Evolutionary conservation across 441 rosid species (phyloP), one percentile per base, ranked within the genome.

Genomic region (Eruca vesicaria): DNA sequence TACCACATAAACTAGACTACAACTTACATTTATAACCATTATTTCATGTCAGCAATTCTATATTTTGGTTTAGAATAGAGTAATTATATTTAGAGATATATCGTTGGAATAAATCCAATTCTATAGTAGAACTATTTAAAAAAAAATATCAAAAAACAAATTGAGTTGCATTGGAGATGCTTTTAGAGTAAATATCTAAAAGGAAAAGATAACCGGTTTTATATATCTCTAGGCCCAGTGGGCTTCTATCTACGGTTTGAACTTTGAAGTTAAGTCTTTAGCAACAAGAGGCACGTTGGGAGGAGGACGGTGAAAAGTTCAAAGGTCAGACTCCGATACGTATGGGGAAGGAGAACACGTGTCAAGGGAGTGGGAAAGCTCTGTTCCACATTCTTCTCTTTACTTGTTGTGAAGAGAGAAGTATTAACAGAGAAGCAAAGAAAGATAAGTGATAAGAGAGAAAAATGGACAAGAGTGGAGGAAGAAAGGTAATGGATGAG

Each of bases 381-480:
- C 63, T 15, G 78, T 73, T 78, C 68, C 77, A 15, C 73, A 16
- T 23, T 26, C 64, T 71, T 19, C 69, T 71, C 77, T 68, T 20
- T 29, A 9, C 38, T 33, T 43, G 31, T 41, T 62, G 65, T 50
- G 28, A 45, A 52, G 63, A 74, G 68, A 67, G 50, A 50, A 23
- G 58, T 63, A 41, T 15, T 63, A 75, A 41, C 31, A 68, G 7
- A 62, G 33, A 21, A 23, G 15, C 56, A 16, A 50, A 50, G 56
- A 50, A 50, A 50, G 5, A 50, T 50, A 16, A 48, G 56, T 18
- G 23, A 50, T 29, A 64, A n/a, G 77, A 78, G 82, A 78, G 56
- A 36, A 82, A 79, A 63, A 65, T 86, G 84, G 96, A 90, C 70
- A 75, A 80, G 4, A 79, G 87, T 60, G 78, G 89, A 62, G 78